Evolutionary conservation across 371 early-diverging fungal species (phyloP).

Genomic region (Apophysomyces trapeziformis): DNA sequence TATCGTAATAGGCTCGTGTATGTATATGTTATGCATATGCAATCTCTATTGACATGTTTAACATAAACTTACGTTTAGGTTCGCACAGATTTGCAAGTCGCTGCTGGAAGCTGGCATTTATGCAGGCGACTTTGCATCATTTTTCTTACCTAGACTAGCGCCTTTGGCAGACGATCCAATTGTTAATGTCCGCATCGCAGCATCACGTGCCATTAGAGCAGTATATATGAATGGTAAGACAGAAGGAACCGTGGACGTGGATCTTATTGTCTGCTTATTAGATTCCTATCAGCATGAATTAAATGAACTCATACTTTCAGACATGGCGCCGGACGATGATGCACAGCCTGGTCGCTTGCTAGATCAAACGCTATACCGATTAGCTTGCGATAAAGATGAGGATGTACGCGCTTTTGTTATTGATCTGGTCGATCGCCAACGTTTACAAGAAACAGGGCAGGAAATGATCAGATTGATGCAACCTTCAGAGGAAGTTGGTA

Average conservation of each 20-base stretch:
- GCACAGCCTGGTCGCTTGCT: conserved; percentile 27
- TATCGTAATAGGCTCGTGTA: conserved; percentile 52
- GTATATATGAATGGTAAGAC: conserved; percentile 37
- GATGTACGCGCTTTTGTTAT: conserved; percentile 39
- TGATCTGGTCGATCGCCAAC: conserved; percentile 30
- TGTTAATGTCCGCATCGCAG: conserved; percentile 50
- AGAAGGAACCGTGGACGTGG: neutral
- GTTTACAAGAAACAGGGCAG: conserved; percentile 12
- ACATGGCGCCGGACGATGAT: conserved; percentile 16
- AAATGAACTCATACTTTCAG: neutral
- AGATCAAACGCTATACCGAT: conserved; percentile 35
- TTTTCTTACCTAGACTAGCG: conserved; percentile 43
- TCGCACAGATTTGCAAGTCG: conserved; percentile 45
- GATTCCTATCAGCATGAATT: conserved; percentile 25
- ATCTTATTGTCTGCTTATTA: neutral
- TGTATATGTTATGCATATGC: conserved; percentile 3
- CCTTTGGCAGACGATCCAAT: conserved; percentile 39
- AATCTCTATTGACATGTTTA: neutral
- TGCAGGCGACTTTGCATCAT: conserved; percentile 45
- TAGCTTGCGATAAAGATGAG: conserved; percentile 37
- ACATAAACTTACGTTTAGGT: conserved; percentile 21
- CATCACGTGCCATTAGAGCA: conserved; percentile 30
- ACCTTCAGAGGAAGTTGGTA: conserved; percentile 19
- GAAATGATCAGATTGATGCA: conserved; percentile 9
- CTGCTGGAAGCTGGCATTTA: conserved; percentile 44